Evolutionary conservation across 345 rosid species (phyloP).

Genomic region (Conringia planisiliqua): DNA sequence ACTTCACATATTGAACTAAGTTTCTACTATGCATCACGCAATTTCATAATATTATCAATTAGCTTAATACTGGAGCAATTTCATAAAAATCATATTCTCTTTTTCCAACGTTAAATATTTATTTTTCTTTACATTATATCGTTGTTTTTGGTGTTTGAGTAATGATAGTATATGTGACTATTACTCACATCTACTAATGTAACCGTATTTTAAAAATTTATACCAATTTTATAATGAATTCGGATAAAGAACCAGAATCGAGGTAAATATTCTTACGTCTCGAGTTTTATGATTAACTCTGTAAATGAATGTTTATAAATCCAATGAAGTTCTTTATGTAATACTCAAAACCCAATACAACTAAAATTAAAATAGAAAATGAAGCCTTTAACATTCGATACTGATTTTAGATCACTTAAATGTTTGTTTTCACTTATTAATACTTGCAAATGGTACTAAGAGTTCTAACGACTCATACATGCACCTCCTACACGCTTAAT

Average conservation of each 20-base stretch:
- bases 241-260: not conserved
- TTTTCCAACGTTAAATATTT: too few relatives aligned
- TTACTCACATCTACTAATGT: too few relatives aligned
- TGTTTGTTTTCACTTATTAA: not conserved
- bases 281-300: not conserved
- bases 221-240: not conserved
- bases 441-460: not conserved
- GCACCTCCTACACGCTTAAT: not conserved
- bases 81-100: too few relatives aligned
- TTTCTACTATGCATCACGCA: too few relatives aligned
- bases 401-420: not conserved
- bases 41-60: too few relatives aligned
- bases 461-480: not conserved
- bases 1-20: too few relatives aligned
- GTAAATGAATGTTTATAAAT: not conserved
- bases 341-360: not conserved
- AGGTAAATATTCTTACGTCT: not conserved
- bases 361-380: not conserved
- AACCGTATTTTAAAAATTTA: too few relatives aligned
- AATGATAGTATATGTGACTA: too few relatives aligned
- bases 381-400: too few relatives aligned
- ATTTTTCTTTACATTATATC: too few relatives aligned
- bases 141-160: too few relatives aligned
- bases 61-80: too few relatives aligned
- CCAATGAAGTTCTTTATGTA: not conserved